Evolutionary conservation across 371 early-diverging fungal species (phyloP).

Genomic region (Circinella minor): DNA sequence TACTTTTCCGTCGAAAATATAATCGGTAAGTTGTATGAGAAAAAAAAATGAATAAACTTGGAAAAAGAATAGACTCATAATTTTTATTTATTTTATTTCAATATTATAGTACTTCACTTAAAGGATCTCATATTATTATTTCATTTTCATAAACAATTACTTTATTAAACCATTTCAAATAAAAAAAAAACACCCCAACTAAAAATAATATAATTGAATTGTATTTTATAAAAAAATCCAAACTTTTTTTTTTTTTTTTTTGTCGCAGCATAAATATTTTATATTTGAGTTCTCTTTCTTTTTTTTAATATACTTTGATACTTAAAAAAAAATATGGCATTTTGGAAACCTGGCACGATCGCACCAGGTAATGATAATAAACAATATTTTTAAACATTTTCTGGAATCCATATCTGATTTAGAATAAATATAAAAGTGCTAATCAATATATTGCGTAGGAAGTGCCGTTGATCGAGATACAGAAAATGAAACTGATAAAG

Average conservation of each 20-base stretch:
- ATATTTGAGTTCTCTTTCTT: background rate
- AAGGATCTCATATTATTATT: conserved; percentile 1
- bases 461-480: conserved; percentile 70
- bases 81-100: background rate
- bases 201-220: too few relatives aligned
- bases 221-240: too few relatives aligned
- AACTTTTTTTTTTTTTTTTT: too few relatives aligned
- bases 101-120: conserved; percentile 1
- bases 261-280: too few relatives aligned
- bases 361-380: conserved; percentile 57
- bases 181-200: too few relatives aligned
- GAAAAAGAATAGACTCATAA: too few relatives aligned
- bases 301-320: background rate
- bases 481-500: conserved; percentile 60
- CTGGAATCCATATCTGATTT: too few relatives aligned
- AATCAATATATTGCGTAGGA: conserved; percentile 36
- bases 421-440: background rate
- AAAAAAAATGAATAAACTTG: too few relatives aligned
- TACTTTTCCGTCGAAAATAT: conserved; percentile 10
- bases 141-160: background rate
- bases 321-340: conserved; percentile 45
- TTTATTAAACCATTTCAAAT: too few relatives aligned
- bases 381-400: background rate
- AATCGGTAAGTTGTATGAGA: conserved; percentile 5
- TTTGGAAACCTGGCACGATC: conserved; percentile 71